Conservation (phyloP, 2,329 filamentous ascomycete genomes). For the Trichoderma lentiforme region DNA sequence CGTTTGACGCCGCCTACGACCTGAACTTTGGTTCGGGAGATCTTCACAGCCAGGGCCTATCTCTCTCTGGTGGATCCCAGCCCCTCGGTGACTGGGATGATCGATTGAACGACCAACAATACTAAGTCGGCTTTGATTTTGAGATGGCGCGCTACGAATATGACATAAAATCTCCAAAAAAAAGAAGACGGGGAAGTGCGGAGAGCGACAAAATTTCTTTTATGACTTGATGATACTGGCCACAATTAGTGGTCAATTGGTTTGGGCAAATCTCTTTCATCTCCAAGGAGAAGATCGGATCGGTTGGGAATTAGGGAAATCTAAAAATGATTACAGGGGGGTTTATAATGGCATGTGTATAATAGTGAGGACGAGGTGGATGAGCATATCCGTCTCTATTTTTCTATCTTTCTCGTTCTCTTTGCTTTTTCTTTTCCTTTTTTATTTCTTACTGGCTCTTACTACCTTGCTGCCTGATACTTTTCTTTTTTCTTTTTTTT, state of each 20-base stretch:
- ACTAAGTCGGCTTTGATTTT: neutral
- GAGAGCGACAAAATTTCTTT: conserved; percentile 7
- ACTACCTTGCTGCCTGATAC: neutral
- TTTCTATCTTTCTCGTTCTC: neutral
- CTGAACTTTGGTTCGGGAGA: conserved; percentile 36
- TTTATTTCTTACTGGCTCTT: neutral
- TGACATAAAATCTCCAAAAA: neutral
- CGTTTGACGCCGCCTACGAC: conserved; percentile 39
- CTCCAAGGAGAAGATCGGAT: neutral
- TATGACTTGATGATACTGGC: conserved; percentile 18
- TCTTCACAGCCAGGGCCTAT: conserved; percentile 26
- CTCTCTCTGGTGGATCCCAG: conserved; percentile 26
- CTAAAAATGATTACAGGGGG: neutral
- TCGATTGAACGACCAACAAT: conserved; percentile 15
- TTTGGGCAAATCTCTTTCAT: neutral
- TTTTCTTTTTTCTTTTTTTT: neutral
- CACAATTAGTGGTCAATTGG: conserved; percentile 4
- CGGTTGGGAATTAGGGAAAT: neutral
- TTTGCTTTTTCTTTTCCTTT: neutral
- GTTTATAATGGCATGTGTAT: conserved; percentile 11
- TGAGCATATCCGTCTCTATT: neutral
- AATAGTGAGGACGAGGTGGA: neutral
- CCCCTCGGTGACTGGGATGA: conserved; percentile 33
- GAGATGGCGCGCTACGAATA: neutral
- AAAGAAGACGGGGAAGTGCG: neutral